Percentiles rank a stretch among this genome's conserved stretches.
Evolutionary conservation across 768 basidiomycete species (phyloP).

Genomic region (Tricholoma sp.): DNA sequence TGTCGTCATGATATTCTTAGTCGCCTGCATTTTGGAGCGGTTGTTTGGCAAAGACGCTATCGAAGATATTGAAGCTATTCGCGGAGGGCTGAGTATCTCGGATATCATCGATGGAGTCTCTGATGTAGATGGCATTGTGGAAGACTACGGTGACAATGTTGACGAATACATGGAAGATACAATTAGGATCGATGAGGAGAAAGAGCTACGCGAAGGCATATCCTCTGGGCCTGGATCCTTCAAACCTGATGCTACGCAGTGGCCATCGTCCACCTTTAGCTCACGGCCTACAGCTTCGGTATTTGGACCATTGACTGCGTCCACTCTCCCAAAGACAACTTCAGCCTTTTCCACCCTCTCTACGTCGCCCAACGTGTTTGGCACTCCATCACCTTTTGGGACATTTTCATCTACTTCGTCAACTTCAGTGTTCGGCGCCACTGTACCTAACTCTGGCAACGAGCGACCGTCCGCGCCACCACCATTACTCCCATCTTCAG

Average conservation of each 20-base stretch:
- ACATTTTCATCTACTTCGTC: slow-evolving; percentile 14
- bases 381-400: slow-evolving; percentile 31
- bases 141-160: slow-evolving; percentile 22
- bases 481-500: slow-evolving; percentile 5
- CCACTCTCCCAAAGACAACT: slow-evolving; percentile 15
- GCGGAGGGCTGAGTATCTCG: slow-evolving; percentile 47
- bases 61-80: slow-evolving; percentile 66
- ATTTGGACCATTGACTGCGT: slow-evolving; percentile 13
- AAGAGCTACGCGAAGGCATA: slow-evolving; percentile 4
- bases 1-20: slow-evolving; percentile 74
- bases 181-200: slow-evolving; percentile 18
- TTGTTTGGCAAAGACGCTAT: slow-evolving; percentile 79
- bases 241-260: slow-evolving; percentile 15
- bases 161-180: slow-evolving; percentile 16
- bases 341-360: slow-evolving; percentile 37
- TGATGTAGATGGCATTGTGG: slow-evolving; percentile 11
- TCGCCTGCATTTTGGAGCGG: slow-evolving; percentile 85
- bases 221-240: slow-evolving; percentile 9
- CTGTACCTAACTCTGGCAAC: slow-evolving; percentile 14
- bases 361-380: slow-evolving; percentile 35
- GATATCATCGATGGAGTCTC: slow-evolving; percentile 68
- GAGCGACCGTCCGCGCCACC: slow-evolving; percentile 14
- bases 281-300: slow-evolving; percentile 2
- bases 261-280: slow-evolving; percentile 9
- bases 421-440: slow-evolving; percentile 10